These are phyloP conservation scores for Suillus fuscotomentosus DNA, from an alignment of 768 basidiomycete species.

Conservation along the genomic window DNA sequence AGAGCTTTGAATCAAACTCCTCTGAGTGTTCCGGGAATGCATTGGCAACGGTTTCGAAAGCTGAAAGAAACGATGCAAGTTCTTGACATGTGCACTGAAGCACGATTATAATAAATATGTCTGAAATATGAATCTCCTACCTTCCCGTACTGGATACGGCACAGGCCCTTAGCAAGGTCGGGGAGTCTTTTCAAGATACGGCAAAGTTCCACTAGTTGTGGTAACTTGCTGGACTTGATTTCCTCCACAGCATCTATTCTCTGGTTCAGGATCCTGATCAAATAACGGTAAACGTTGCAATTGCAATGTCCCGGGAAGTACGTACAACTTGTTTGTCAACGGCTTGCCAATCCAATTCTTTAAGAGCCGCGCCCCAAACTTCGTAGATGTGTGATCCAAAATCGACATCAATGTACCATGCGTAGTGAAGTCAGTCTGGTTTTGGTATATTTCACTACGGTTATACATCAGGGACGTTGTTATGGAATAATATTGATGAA, in stretches of 20 bases:
- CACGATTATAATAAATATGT: not conserved
- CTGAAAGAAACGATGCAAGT: constrained; percentile 68
- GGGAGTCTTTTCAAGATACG: constrained; percentile 73
- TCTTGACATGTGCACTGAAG: constrained; percentile 80
- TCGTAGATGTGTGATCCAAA: constrained; percentile 83
- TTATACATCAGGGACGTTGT: not conserved
- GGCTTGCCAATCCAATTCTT: constrained; percentile 87
- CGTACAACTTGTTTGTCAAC: constrained; percentile 55
- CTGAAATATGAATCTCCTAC: constrained; percentile 37
- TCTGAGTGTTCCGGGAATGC: constrained; percentile 53
- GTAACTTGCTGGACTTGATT: constrained; percentile 60
- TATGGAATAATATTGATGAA: not conserved
- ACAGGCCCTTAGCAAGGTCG: constrained; percentile 84
- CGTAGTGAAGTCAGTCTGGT: constrained; percentile 75
- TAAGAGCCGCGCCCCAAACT: constrained; percentile 83
- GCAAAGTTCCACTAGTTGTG: constrained; percentile 64
- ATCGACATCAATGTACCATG: constrained; percentile 83
- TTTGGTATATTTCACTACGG: constrained; percentile 81
- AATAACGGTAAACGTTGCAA: constrained; percentile 3
- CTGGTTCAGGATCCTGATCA: constrained; percentile 63
- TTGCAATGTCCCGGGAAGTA: not conserved
- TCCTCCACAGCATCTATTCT: constrained; percentile 87
- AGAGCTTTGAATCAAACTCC: constrained; percentile 59
- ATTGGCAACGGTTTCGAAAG: constrained; percentile 67
- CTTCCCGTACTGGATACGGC: constrained; percentile 88